Evolutionary conservation across 1,284 basidiomycete genomes (phyloP), one percentile per base, ranked within the genome.

Genomic region (Neonothopanus nambi): DNA sequence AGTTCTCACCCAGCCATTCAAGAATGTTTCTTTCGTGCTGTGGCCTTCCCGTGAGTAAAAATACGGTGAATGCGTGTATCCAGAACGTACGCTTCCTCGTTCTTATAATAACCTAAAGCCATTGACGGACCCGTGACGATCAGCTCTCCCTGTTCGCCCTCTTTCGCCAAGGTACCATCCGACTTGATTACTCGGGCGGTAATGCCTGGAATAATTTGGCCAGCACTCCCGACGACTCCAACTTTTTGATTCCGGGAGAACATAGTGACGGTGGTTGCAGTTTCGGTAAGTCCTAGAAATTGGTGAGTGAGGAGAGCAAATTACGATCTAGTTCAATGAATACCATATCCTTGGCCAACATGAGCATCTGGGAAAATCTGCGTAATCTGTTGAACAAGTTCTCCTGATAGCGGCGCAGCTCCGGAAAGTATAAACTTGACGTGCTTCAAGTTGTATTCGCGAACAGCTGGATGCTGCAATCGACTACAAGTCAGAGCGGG

Each of bases 141-240:
- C 6, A 89, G 68, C 65, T 89, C 87, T 4, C 87, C 87, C n/a
- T 74, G 73, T 63, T 89, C 85, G 35, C 81, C 84, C 54, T 82
- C 81, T 12, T 66, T 68, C 3, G 81, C 85, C 24, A 83, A 68
- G 5, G 77, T 72, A 4, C 86, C 85, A 63, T 89, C 84, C 13
- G 73, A 60, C 65, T 81, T 87, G 54, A 87, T 69, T 3, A 89
- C 76, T 54, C 78, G 79, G 1, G 75, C 82, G 24, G 63, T 66
- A 26, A 79, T 68, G 15, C 84, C 84, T 1, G 81, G 80, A 4
- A 87, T 51, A 23, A 88, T 63, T 54, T 73, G 73, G 3, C 87
- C 87, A 0, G 77, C 79, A 59, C 82, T 79, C 15, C 85, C 86
- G 15, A 76, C 67, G 1, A 77, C 75, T 39, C 78, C 81, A 51